These are phyloP conservation scores for Xylaria flabelliformis DNA, from an alignment of 495 filamentous ascomycete genomes.

Conservation along the genomic window DNA sequence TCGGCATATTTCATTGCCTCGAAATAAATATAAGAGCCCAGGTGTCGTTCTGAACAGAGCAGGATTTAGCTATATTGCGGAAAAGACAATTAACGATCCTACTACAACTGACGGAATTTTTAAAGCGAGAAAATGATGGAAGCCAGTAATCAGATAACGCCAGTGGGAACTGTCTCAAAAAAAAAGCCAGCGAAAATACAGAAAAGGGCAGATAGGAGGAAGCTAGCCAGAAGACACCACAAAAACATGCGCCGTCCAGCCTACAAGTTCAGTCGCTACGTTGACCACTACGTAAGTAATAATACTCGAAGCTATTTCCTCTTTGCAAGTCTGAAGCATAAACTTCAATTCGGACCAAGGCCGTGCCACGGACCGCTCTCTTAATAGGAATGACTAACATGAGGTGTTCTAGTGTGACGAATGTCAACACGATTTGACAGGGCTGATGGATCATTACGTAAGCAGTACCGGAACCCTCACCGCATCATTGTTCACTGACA, in stretches of 20 bases:
- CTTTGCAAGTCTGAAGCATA: neutral
- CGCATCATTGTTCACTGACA: neutral
- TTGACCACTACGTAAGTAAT: constrained; percentile 9
- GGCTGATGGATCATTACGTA: constrained; percentile 17
- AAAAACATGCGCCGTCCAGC: neutral
- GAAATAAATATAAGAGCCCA: constrained; percentile 11
- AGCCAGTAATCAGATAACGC: neutral
- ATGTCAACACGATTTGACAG: constrained; percentile 16
- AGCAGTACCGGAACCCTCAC: neutral
- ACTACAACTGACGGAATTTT: neutral
- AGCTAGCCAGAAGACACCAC: neutral
- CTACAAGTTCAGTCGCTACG: neutral
- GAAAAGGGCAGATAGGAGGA: neutral
- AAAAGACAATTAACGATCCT: neutral
- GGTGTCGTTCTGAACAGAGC: neutral
- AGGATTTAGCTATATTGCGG: neutral
- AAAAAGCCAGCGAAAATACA: neutral
- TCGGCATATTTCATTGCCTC: neutral
- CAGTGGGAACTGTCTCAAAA: neutral
- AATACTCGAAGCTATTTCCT: neutral
- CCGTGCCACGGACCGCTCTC: no score
- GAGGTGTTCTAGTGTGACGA: constrained; percentile 7
- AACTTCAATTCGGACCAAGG: neutral
- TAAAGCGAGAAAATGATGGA: neutral
- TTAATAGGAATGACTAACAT: neutral